These are phyloP conservation scores for Cercospora berteroae DNA, from an alignment of 2,329 filamentous ascomycete species.

Conservation along the genomic window DNA sequence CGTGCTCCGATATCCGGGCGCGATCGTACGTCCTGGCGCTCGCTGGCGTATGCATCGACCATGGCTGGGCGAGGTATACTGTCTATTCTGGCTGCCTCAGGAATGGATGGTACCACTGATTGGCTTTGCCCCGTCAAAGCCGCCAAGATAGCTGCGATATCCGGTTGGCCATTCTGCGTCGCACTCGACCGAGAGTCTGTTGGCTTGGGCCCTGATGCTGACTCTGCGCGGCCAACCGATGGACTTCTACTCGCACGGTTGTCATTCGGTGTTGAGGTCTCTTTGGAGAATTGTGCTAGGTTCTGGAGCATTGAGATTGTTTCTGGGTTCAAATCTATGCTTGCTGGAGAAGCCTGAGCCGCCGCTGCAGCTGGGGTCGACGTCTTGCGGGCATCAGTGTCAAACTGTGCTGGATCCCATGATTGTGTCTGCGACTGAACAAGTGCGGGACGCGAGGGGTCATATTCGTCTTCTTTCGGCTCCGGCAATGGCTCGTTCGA, in stretches of 20 bases:
- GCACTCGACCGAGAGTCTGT: neutral
- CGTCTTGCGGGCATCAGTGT: slow-evolving; percentile 33
- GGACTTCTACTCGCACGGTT: slow-evolving; percentile 22
- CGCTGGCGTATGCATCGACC: neutral
- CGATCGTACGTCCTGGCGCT: neutral
- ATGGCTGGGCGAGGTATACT: slow-evolving; percentile 17
- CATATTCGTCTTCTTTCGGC: slow-evolving; percentile 50
- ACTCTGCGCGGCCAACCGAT: slow-evolving; percentile 24
- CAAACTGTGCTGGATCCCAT: slow-evolving; percentile 32
- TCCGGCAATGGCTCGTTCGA: slow-evolving; percentile 38
- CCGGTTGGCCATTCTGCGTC: slow-evolving; percentile 21
- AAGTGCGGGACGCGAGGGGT: slow-evolving; percentile 43
- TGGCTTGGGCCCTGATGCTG: neutral
- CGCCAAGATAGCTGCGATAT: slow-evolving; percentile 35
- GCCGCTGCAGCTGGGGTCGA: neutral
- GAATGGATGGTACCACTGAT: slow-evolving; percentile 19
- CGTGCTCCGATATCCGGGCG: neutral
- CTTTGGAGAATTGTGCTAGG: slow-evolving; percentile 10
- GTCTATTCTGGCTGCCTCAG: slow-evolving; percentile 17
- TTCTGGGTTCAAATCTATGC: slow-evolving; percentile 25
- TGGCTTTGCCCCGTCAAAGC: slow-evolving; percentile 25
- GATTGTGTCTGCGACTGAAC: slow-evolving; percentile 13
- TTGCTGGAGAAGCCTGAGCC: neutral
- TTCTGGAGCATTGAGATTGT: slow-evolving; percentile 29
- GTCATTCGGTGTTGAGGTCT: neutral